Conservation (phyloP, 2,329 filamentous ascomycete genomes). For the Diaporthe helianthi region DNA sequence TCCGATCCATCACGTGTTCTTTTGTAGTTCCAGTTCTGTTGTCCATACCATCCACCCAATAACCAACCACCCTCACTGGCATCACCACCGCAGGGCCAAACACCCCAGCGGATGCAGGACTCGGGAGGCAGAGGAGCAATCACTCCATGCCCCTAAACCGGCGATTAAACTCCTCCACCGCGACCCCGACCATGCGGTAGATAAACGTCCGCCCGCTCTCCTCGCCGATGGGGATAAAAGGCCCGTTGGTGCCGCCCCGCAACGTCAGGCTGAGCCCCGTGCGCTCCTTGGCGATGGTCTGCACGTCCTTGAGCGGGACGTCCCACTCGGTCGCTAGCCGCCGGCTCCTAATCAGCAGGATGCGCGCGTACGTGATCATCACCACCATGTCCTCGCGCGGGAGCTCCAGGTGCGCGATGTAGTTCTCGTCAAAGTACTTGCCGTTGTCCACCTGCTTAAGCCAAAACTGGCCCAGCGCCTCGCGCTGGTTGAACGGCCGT, state of each 20-base stretch:
- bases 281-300: conserved; percentile 95
- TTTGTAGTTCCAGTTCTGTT: neutral
- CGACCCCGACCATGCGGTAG: conserved; percentile 70
- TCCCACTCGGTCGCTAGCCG: conserved; percentile 93
- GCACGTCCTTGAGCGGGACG: conserved; percentile 91
- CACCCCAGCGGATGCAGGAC: no score
- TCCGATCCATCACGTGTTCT: neutral
- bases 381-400: conserved; percentile 87
- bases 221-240: conserved; percentile 92
- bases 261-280: conserved; percentile 90
- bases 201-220: conserved; percentile 73
- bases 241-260: conserved; percentile 89
- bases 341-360: conserved; percentile 88
- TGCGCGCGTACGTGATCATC: conserved; percentile 86
- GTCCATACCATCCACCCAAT: neutral
- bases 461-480: conserved; percentile 97
- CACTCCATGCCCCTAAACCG: conserved; percentile 58
- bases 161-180: conserved; percentile 72
- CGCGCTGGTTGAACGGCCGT: conserved; percentile 90
- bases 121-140: no score
- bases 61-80: neutral
- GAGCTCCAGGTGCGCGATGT: conserved; percentile 95
- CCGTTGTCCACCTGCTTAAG: conserved; percentile 98
- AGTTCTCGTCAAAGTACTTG: conserved; percentile 96
- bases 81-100: neutral